Evolutionary conservation across 1,284 basidiomycete species (phyloP).

Genomic region (Ceratobasidium papillatum): DNA sequence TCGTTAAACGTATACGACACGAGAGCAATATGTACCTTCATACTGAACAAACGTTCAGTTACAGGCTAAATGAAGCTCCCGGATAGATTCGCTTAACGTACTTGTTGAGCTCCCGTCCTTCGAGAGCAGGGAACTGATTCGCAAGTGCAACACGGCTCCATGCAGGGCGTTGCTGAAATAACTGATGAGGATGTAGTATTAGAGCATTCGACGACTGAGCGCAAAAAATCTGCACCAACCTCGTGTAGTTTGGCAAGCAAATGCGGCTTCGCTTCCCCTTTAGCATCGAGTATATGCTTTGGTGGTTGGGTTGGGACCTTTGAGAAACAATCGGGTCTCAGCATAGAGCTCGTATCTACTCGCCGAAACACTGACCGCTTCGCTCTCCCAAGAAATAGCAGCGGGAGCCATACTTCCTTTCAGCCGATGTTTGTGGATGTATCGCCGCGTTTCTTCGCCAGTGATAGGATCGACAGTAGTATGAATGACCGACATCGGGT

Average conservation of each 20-base stretch:
- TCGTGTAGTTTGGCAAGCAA: constrained; percentile 67
- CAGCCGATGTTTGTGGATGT: constrained; percentile 82
- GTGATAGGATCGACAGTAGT: constrained; percentile 73
- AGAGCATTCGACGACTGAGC: constrained; percentile 27
- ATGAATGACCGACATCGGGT: constrained; percentile 72
- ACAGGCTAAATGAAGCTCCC: constrained; percentile 21
- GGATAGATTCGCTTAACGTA: constrained; percentile 50
- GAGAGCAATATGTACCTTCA: constrained; percentile 73
- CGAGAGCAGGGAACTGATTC: constrained; percentile 78
- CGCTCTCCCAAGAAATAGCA: constrained; percentile 61
- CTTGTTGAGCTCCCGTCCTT: constrained; percentile 77
- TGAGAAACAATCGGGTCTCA: neutral
- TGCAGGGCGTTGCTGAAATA: constrained; percentile 77
- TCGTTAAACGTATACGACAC: constrained; percentile 90
- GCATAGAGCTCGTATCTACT: neutral
- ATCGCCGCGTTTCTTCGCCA: constrained; percentile 79
- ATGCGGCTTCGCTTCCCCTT: constrained; percentile 63
- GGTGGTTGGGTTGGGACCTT: constrained; percentile 38
- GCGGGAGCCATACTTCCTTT: constrained; percentile 77
- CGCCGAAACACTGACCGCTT: constrained; percentile 6
- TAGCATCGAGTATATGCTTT: constrained; percentile 17
- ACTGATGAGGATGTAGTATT: constrained; percentile 53
- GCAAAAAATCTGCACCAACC: constrained; percentile 55
- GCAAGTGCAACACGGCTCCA: constrained; percentile 89
- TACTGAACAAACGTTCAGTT: constrained; percentile 56